Conservation (phyloP, 768 basidiomycete species). For the Cystoderma amianthinum region DNA sequence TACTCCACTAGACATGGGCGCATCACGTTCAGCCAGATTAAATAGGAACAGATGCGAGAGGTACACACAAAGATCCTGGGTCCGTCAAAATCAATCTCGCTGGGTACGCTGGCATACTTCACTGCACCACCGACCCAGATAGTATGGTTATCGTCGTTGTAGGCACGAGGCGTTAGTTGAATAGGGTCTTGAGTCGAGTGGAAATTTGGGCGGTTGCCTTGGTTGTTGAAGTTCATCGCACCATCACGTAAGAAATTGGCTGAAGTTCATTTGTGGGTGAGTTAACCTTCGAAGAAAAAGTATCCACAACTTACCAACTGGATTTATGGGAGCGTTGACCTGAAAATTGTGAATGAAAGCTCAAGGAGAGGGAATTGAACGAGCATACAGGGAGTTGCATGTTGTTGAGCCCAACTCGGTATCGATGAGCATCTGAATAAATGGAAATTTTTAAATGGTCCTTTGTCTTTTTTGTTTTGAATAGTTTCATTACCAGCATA, state of each 20-base stretch:
- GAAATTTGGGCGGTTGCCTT: slow-evolving; percentile 32
- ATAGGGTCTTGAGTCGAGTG: slow-evolving; percentile 25
- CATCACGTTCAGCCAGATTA: slow-evolving; percentile 2
- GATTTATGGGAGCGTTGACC: slow-evolving; percentile 28
- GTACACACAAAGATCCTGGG: slow-evolving; percentile 23
- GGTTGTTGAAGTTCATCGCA: slow-evolving; percentile 24
- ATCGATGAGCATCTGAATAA: slow-evolving; percentile 26
- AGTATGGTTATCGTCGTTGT: slow-evolving; percentile 31
- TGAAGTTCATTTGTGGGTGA: too few species aligned
- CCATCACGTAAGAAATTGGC: slow-evolving; percentile 33
- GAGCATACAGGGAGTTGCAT: slow-evolving; percentile 24
- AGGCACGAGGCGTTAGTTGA: slow-evolving; percentile 22
- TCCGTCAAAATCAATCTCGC: slow-evolving; percentile 30
- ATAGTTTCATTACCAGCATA: slow-evolving; percentile 40
- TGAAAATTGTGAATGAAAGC: neutral
- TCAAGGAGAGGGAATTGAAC: neutral
- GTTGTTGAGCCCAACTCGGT: slow-evolving; percentile 28
- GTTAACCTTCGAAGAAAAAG: too few species aligned
- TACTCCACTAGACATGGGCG: slow-evolving; percentile 22
- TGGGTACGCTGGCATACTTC: slow-evolving; percentile 23
- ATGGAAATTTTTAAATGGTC: too few species aligned
- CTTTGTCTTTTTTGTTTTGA: too few species aligned
- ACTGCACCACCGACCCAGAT: slow-evolving; percentile 33
- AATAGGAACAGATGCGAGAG: neutral
- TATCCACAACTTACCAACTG: slow-evolving; percentile 20